Conservation (phyloP, 805 yeast species). For the Ogataea philodendri region DNA sequence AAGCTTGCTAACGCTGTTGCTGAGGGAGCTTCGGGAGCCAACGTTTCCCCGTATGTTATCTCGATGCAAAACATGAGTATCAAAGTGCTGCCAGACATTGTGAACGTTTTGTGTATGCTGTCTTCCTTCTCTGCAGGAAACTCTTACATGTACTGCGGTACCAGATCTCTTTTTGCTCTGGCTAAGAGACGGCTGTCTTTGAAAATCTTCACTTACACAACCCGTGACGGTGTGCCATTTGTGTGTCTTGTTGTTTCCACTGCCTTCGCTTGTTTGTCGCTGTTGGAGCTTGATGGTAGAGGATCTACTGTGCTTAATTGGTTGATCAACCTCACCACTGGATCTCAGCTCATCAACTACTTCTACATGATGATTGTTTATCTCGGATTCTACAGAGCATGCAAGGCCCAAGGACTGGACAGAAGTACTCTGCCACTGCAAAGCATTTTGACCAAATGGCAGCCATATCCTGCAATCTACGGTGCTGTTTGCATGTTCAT, state of each 20-base stretch:
- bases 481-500: constrained; percentile 34
- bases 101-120: constrained; percentile 72
- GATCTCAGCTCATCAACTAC: constrained; percentile 31
- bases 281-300: constrained; percentile 37
- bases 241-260: constrained; percentile 37
- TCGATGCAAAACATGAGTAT: constrained; percentile 74
- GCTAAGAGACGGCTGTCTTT: constrained; percentile 77
- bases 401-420: constrained; percentile 52
- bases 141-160: constrained; percentile 71
- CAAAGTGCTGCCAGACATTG: constrained; percentile 67
- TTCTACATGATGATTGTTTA: constrained; percentile 46
- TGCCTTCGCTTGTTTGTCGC: constrained; percentile 27
- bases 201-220: constrained; percentile 56
- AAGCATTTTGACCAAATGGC: constrained; percentile 47
- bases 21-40: constrained; percentile 69
- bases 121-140: constrained; percentile 85
- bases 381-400: constrained; percentile 61
- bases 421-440: constrained; percentile 44
- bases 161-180: constrained; percentile 64
- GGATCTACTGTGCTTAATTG: constrained; percentile 32
- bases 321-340: constrained; percentile 33
- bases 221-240: constrained; percentile 55
- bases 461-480: constrained; percentile 33
- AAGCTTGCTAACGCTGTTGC: constrained; percentile 54
- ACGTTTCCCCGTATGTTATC: constrained; percentile 77